Evolutionary conservation across 192 early-diverging fungal species (phyloP).

Genomic region (Backusella australiensis): DNA sequence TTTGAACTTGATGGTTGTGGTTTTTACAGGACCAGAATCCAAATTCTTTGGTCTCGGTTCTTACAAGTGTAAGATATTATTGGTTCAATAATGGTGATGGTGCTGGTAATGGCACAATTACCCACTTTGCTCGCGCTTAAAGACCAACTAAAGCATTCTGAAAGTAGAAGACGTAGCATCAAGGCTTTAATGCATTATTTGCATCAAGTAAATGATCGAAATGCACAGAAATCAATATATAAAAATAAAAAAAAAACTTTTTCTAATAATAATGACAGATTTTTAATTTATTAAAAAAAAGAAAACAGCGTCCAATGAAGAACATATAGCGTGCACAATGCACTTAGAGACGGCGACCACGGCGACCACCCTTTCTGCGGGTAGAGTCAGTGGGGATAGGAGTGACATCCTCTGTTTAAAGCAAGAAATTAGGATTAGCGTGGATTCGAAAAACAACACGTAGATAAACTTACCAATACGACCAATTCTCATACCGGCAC

Average conservation of each 20-base stretch:
- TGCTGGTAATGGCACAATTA: no score
- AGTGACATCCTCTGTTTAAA: constrained; percentile 86
- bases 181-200: no score
- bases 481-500: constrained; percentile 98
- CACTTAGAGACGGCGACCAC: constrained; percentile 95
- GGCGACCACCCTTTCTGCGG: constrained; percentile 98
- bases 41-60: no score
- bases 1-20: neutral
- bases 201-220: neutral
- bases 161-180: no score
- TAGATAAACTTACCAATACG: constrained; percentile 73
- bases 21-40: neutral
- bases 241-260: neutral
- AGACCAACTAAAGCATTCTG: no score
- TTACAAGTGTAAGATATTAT: no score
- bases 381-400: constrained; percentile 98
- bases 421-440: constrained; percentile 5
- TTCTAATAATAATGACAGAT: neutral
- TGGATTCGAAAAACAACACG: constrained; percentile 1
- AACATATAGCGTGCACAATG: neutral
- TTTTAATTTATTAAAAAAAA: constrained; percentile 1
- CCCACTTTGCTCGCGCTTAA: no score
- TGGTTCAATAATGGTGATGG: no score
- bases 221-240: neutral
- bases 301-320: neutral